These are phyloP conservation scores for Taxillus chinensis DNA, from an alignment of 164 flowering plant genomes.

Conservation along the genomic window DNA sequence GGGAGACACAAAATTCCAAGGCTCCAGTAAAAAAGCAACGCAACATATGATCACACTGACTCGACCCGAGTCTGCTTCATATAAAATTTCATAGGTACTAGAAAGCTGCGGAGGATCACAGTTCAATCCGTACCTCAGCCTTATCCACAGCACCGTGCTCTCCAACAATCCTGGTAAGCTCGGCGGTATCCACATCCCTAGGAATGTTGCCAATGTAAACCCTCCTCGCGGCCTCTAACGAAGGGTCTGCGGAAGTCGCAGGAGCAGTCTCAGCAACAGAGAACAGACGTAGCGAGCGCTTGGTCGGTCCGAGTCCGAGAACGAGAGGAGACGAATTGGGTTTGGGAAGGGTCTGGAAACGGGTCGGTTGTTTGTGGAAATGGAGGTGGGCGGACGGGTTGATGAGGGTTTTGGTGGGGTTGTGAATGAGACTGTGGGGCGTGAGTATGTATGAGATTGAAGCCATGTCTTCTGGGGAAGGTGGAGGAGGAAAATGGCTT, in stretches of 20 bases:
- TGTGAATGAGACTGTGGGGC: conserved; percentile 21
- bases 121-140: conserved; percentile 49
- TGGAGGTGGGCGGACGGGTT: background rate
- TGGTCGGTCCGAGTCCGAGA: conserved; percentile 4
- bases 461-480: conserved; percentile 19
- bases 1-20: no score
- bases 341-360: conserved; percentile 8
- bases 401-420: conserved; percentile 8
- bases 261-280: conserved; percentile 42
- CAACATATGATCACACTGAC: no score
- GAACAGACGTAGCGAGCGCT: conserved; percentile 11
- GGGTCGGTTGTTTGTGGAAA: conserved; percentile 14
- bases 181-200: conserved; percentile 37
- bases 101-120: no score
- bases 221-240: conserved; percentile 41
- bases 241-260: conserved; percentile 22
- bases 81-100: no score
- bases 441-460: conserved; percentile 23
- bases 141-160: conserved; percentile 84
- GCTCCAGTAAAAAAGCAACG: no score
- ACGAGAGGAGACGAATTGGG: conserved; percentile 5
- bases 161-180: conserved; percentile 46
- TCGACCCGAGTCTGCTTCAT: no score
- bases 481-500: no score
- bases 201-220: conserved; percentile 90